These are phyloP conservation scores for Penicillium daleae DNA, from an alignment of 495 filamentous ascomycete species.

Conservation along the genomic window DNA sequence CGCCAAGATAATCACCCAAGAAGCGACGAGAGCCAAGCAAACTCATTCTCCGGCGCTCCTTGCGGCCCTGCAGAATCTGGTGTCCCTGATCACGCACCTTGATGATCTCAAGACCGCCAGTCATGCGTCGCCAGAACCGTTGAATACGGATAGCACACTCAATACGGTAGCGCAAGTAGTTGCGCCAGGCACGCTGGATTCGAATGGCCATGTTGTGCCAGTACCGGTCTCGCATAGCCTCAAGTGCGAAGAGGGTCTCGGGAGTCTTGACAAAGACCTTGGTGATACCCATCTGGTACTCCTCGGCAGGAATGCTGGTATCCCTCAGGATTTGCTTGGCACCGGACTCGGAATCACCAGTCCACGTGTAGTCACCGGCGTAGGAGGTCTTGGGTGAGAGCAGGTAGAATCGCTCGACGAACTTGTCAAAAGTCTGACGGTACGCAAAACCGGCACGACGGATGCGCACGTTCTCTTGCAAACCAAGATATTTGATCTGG, in stretches of 20 bases:
- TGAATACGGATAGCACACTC: constrained; percentile 95
- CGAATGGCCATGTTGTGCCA: constrained; percentile 99
- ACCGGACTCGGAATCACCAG: constrained; percentile 79
- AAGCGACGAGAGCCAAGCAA: constrained; percentile 89
- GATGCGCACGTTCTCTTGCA: constrained; percentile 98
- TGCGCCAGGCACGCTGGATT: constrained; percentile 96
- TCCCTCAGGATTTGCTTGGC: constrained; percentile 96
- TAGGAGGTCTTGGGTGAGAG: constrained; percentile 94
- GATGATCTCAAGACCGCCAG: constrained; percentile 83
- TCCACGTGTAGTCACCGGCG: constrained; percentile 96
- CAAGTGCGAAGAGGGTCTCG: constrained; percentile 94
- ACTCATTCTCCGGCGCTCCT: constrained; percentile 90
- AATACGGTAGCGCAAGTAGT: constrained; percentile 87
- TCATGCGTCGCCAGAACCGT: constrained; percentile 90
- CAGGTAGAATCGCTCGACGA: constrained; percentile 95
- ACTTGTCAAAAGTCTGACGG: constrained; percentile 97
- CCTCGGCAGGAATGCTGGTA: constrained; percentile 89
- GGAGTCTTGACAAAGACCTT: constrained; percentile 99
- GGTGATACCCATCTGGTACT: constrained; percentile 95
- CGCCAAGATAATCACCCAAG: constrained; percentile 92
- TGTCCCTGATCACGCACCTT: constrained; percentile 91
- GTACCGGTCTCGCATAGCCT: constrained; percentile 96
- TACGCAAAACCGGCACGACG: constrained; percentile 96
- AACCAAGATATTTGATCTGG: constrained; percentile 98
- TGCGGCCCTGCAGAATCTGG: constrained; percentile 75